These are phyloP conservation scores for Lasiosphaeria miniovina DNA, from an alignment of 495 filamentous ascomycete species.

Conservation along the genomic window DNA sequence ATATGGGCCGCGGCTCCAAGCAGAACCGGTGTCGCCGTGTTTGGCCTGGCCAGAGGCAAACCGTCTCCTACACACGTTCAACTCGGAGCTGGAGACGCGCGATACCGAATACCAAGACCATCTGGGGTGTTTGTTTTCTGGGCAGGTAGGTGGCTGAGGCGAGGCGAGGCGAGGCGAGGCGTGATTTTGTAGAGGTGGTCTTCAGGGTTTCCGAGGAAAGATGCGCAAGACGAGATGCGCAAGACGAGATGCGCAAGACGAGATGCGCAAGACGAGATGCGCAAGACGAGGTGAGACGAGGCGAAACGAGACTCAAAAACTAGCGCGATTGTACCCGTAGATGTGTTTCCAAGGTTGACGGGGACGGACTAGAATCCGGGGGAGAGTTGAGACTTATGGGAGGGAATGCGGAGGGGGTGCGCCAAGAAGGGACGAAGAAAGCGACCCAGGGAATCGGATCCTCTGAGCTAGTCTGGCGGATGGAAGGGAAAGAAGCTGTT, in stretches of 20 bases:
- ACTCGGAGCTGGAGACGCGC: slow-evolving; percentile 4
- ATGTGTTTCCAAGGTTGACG: too few relatives aligned
- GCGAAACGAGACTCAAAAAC: too few relatives aligned
- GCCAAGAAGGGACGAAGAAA: not conserved
- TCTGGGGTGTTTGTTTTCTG: not conserved
- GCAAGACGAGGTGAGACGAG: too few relatives aligned
- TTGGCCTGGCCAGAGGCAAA: not conserved
- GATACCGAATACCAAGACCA: not conserved
- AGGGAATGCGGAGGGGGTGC: not conserved
- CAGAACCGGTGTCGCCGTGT: too few relatives aligned
- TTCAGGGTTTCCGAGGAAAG: not conserved
- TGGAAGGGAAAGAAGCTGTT: not conserved
- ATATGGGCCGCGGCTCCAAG: too few relatives aligned
- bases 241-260: too few relatives aligned
- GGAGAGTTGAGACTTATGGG: not conserved
- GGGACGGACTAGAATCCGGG: not conserved
- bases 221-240: too few relatives aligned
- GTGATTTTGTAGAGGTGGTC: not conserved
- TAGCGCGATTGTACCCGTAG: too few relatives aligned
- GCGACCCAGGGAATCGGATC: not conserved
- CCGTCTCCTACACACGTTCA: not conserved
- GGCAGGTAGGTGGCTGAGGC: not conserved
- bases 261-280: too few relatives aligned
- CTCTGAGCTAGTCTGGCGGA: not conserved
- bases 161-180: not conserved